phyloP scores from a whole-genome alignment of 495 filamentous ascomycete genomes.

The Penicillium daleae region DNA sequence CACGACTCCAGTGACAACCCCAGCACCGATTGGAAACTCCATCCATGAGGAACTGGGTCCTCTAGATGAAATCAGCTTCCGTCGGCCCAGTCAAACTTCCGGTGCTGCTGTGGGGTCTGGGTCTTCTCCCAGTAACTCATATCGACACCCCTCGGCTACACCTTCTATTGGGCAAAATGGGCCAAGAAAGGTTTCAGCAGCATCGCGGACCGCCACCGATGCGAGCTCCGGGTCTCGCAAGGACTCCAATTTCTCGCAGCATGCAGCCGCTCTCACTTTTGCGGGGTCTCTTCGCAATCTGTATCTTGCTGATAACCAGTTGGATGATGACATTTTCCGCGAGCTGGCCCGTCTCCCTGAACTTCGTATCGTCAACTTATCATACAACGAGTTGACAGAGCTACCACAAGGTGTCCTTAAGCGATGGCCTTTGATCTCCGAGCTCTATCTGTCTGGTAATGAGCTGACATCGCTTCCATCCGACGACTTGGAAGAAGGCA shows the following conservation, averaged over 20 bases:
- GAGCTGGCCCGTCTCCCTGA: conserved; percentile 83
- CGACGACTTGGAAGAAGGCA: conserved; percentile 90
- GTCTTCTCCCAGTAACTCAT: conserved; percentile 65
- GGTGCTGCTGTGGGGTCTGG: conserved; percentile 73
- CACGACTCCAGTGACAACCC: conserved; percentile 55
- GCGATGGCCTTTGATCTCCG: conserved; percentile 83
- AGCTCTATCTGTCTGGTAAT: conserved; percentile 95
- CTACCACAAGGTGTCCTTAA: conserved; percentile 86
- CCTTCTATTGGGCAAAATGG: conserved; percentile 71
- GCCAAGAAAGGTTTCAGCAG: conserved; percentile 80
- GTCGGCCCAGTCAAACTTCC: conserved; percentile 85
- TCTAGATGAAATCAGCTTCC: conserved; percentile 62
- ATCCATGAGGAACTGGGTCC: conserved; percentile 78
- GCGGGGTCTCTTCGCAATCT: conserved; percentile 80
- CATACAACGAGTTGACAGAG: conserved; percentile 92
- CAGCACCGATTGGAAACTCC: conserved; percentile 58
- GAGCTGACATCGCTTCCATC: conserved; percentile 88
- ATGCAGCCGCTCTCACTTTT: conserved; percentile 75
- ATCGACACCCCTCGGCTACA: conserved; percentile 79
- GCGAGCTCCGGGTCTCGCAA: conserved; percentile 72
- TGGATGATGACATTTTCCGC: conserved; percentile 93
- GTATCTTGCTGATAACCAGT: conserved; percentile 88
- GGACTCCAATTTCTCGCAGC: conserved; percentile 79
- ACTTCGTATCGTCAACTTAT: conserved; percentile 86
- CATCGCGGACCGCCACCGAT: conserved; percentile 66